phyloP scores from a whole-genome alignment of 306 rosid species.

The Acacia acuminata region DNA sequence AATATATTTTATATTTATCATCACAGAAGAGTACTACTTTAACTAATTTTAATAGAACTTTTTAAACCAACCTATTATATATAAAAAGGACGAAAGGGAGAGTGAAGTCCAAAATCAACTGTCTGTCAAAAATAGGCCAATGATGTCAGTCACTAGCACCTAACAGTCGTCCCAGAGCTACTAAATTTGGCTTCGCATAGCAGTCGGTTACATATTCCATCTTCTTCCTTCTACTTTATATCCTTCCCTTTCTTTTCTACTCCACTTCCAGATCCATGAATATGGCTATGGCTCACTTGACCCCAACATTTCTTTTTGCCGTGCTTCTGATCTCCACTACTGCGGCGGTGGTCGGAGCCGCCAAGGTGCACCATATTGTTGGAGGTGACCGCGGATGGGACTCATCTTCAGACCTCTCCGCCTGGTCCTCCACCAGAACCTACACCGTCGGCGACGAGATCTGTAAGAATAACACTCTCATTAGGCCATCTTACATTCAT shows the following conservation, averaged over 20 bases:
- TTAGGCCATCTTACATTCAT: too few species aligned
- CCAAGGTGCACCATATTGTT: constrained; percentile 64
- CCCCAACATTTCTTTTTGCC: constrained; percentile 11
- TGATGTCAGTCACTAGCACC: neutral
- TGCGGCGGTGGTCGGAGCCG: constrained; percentile 36
- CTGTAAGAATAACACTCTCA: constrained; percentile 46
- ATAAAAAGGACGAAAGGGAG: too few species aligned
- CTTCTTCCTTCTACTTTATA: neutral
- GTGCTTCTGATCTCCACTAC: constrained; percentile 3
- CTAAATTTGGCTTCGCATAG: neutral
- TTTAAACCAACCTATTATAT: too few species aligned
- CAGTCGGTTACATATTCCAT: too few species aligned
- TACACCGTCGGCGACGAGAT: constrained; percentile 77
- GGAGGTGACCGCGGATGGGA: constrained; percentile 95
- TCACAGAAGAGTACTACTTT: too few species aligned
- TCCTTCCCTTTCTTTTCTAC: neutral
- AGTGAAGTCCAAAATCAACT: too few species aligned
- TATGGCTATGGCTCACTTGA: constrained; percentile 30
- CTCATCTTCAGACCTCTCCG: constrained; percentile 48
- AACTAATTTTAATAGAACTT: too few species aligned
- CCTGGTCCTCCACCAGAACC: constrained; percentile 63
- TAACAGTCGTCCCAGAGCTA: neutral
- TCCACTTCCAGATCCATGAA: neutral
- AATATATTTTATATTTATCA: too few species aligned
- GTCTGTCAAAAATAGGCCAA: neutral